A percentile compares a stretch with the other conserved stretches of the same genome.
phyloP scores from a whole-genome alignment of 495 filamentous ascomycete species.

The Annulohypoxylon nitens region DNA sequence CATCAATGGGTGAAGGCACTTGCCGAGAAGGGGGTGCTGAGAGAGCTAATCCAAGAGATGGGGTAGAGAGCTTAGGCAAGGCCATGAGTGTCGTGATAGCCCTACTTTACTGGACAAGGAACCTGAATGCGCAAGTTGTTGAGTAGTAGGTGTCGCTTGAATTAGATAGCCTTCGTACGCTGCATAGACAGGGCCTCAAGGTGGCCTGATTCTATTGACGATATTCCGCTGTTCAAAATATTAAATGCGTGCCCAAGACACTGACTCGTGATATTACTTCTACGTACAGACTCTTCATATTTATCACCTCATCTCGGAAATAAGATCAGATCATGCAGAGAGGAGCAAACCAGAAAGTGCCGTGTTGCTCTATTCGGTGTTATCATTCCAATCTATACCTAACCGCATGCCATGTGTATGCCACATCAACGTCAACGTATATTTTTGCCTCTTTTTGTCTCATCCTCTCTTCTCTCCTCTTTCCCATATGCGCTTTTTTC shows the following conservation, averaged over 20 bases:
- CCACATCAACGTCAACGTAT: background rate
- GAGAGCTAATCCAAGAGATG: slow-evolving; percentile 49
- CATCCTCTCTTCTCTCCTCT: background rate
- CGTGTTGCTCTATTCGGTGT: slow-evolving; percentile 5
- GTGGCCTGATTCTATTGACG: background rate
- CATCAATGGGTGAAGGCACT: slow-evolving; percentile 61
- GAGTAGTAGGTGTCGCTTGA: background rate
- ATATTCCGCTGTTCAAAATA: background rate
- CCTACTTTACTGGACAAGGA: background rate
- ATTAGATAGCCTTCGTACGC: background rate
- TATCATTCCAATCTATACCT: slow-evolving; percentile 15
- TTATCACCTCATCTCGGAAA: background rate
- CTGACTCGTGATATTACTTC: background rate
- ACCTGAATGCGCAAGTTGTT: background rate
- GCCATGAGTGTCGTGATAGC: background rate
- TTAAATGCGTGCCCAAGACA: background rate
- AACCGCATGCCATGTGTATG: slow-evolving; percentile 2
- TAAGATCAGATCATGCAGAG: background rate
- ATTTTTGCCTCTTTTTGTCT: too few species aligned
- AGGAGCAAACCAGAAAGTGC: slow-evolving; percentile 3
- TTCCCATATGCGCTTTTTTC: background rate
- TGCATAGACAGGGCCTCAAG: background rate
- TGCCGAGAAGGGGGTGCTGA: slow-evolving; percentile 56
- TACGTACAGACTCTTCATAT: background rate
- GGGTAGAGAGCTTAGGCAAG: background rate